Evolutionary conservation across 176 grass and related monocot species (phyloP), one percentile per base, ranked within the genome.

Genomic region (Avena atlantica): DNA sequence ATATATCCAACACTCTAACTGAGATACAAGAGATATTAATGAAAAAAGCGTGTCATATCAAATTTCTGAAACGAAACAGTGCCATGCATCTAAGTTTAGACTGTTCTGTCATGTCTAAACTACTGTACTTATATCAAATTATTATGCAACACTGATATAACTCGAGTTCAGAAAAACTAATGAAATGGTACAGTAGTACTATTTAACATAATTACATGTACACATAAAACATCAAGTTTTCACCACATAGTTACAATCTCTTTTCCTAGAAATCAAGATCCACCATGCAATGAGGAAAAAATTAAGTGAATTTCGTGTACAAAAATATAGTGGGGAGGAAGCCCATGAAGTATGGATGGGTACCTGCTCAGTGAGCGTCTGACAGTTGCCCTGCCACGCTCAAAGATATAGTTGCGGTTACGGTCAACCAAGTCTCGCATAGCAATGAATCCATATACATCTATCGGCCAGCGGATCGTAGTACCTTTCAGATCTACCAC

Each of bases 321-420:
- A 57, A 57, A 34, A 34, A 34, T 34, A 52, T 52, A 55, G 4
- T 16, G 17, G 52, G 16, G 25, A 13, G 29, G 13, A 68, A 31
- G 25, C 14, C 68, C 13, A 20, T 70, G 68, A 74, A 74, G n/a
- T 23, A 11, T 49, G 44, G 9, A 24, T 34, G 31, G 70, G n/a
- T 74, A 74, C 70, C 70, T 74, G 20, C 49, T 44, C n/a, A 23
- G 70, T 74, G 70, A 67, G 27, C 20, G 40, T 74, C 44, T 74
- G 70, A 12, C 42, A 74, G 70, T 74, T 50, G 20, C n/a, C 9
- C 70, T 74, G 44, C 44, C 6, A 45, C 70, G 70, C 70, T 74
- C 70, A 74, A 74, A 74, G 44, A 49, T 74, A 49, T 74, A 74
- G n/a, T 74, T 74, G 70, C 44, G 70, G 70, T 74, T 74, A 44